Conservation (phyloP, 805 yeast species). For the Lipomyces yamanashiensis region DNA sequence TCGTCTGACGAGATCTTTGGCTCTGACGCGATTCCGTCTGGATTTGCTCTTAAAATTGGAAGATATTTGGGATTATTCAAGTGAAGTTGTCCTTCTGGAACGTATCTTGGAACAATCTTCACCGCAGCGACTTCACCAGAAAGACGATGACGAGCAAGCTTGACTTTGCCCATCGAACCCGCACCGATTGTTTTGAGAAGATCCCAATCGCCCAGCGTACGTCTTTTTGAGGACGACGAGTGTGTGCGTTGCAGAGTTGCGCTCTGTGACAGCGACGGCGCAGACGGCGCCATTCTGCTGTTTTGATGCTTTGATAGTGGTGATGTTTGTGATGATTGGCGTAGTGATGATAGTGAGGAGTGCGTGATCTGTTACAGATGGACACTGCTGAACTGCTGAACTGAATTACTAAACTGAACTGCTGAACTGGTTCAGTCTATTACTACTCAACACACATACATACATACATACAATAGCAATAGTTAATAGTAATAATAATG, state of each 20-base stretch:
- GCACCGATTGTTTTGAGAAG: constrained; percentile 95
- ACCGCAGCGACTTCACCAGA: constrained; percentile 69
- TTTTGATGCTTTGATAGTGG: background rate
- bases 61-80: constrained; percentile 62
- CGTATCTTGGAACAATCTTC: constrained; percentile 36
- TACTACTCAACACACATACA: background rate
- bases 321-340: background rate
- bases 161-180: constrained; percentile 99
- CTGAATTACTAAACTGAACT: too few relatives aligned
- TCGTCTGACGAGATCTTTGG: constrained; percentile 59
- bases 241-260: constrained; percentile 15
- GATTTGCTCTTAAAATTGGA: constrained; percentile 65
- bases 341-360: constrained; percentile 7
- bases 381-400: too few relatives aligned
- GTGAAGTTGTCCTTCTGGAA: constrained; percentile 29
- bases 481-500: too few relatives aligned
- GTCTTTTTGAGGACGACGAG: constrained; percentile 55
- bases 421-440: too few relatives aligned
- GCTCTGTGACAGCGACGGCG: constrained; percentile 18
- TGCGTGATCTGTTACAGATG: background rate
- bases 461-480: too few relatives aligned
- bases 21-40: constrained; percentile 47
- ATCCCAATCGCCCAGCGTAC: constrained; percentile 95
- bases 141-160: constrained; percentile 81
- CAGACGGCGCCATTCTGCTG: constrained; percentile 19